These are phyloP conservation scores for Raffaelea albimanens DNA, from an alignment of 2,329 filamentous ascomycete species.

Conservation along the genomic window DNA sequence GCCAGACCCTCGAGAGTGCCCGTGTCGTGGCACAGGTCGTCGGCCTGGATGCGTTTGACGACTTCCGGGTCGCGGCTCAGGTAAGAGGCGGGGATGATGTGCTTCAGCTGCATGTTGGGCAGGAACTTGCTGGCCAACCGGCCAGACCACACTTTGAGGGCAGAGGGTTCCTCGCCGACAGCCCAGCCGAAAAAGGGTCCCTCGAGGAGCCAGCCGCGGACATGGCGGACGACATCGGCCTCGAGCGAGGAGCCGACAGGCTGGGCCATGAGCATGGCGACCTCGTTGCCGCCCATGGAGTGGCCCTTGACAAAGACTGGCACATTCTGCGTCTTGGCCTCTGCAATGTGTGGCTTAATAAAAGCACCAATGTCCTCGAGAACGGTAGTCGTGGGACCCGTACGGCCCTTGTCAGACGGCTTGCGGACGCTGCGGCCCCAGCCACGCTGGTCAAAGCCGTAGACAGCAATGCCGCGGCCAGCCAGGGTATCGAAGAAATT, in stretches of 20 bases:
- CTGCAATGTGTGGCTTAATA: conserved; percentile 25
- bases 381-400: conserved; percentile 64
- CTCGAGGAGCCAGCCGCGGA: conserved; percentile 68
- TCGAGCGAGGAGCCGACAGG: conserved; percentile 28
- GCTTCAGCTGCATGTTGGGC: conserved; percentile 57
- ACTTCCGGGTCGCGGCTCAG: conserved; percentile 60
- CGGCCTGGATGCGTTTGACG: conserved; percentile 49
- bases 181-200: conserved; percentile 72
- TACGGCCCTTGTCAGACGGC: conserved; percentile 56
- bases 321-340: conserved; percentile 24
- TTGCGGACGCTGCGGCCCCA: conserved; percentile 68
- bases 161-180: conserved; percentile 52
- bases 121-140: conserved; percentile 58
- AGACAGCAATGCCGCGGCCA: conserved; percentile 61
- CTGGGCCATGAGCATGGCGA: conserved; percentile 50
- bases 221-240: conserved; percentile 41
- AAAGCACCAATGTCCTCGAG: conserved; percentile 73
- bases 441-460: conserved; percentile 76
- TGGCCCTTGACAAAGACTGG: conserved; percentile 84
- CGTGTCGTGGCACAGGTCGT: conserved; percentile 69
- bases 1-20: conserved; percentile 73
- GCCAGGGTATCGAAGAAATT: conserved; percentile 64
- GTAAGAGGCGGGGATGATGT: conserved; percentile 53
- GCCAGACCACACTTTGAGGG: conserved; percentile 55
- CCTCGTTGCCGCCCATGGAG: conserved; percentile 81